Percentiles rank a stretch among this genome's conserved stretches.
These are phyloP conservation scores for Biancaea sappan DNA, from an alignment of 306 rosid species.

Conservation along the genomic window DNA sequence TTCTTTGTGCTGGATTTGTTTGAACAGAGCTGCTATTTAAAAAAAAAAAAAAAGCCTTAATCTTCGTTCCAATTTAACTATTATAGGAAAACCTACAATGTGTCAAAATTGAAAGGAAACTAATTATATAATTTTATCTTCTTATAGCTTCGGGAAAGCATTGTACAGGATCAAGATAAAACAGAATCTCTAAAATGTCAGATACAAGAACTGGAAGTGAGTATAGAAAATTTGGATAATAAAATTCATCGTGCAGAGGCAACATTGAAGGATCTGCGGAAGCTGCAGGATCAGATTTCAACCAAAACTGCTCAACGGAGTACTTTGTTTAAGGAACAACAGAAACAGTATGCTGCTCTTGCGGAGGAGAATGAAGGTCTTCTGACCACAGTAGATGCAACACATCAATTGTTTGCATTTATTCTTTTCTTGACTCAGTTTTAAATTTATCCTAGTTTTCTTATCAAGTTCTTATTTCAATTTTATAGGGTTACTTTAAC, in stretches of 20 bases:
- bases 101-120: constrained; percentile 10
- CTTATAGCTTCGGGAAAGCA: constrained; percentile 84
- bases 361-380: constrained; percentile 79
- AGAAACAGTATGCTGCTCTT: constrained; percentile 69
- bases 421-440: constrained; percentile 14
- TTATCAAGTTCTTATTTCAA: background rate
- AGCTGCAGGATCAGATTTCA: constrained; percentile 66
- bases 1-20: background rate
- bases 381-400: constrained; percentile 30
- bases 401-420: constrained; percentile 4
- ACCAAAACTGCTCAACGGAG: constrained; percentile 66
- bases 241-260: constrained; percentile 57
- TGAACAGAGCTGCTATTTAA: background rate
- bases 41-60: background rate
- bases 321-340: constrained; percentile 64
- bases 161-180: constrained; percentile 79
- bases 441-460: constrained; percentile 4
- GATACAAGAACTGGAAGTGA: constrained; percentile 70
- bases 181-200: constrained; percentile 59
- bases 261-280: constrained; percentile 58
- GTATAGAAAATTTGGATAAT: constrained; percentile 57
- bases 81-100: background rate
- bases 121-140: constrained; percentile 38
- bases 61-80: background rate
- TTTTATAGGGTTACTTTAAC: constrained; percentile 8